Evolutionary conservation across 2,329 filamentous ascomycete species (phyloP), one percentile per base, ranked within the genome.

Genomic region (Claviceps lovelessii): DNA sequence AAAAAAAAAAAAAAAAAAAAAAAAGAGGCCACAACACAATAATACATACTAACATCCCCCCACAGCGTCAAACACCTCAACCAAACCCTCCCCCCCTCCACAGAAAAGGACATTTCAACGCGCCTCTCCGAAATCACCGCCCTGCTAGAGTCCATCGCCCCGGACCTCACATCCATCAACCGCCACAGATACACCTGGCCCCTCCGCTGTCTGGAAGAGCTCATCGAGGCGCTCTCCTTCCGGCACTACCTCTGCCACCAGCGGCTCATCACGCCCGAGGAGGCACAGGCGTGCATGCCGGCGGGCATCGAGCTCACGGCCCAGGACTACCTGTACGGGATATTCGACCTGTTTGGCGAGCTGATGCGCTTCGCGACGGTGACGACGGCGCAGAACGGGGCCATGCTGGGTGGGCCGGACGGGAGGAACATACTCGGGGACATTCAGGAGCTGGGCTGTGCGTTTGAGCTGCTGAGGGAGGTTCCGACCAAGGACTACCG

Each of bases 331-430:
- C 72, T 95, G 56, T 84, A 93, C 58, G 93, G 91, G 9, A 72
- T 98, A 2, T 96, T 95, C 64, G 93, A 98, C 68, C 79, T 97
- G 61, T 90, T 90, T 1, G 93, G 93, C 44, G 93, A 98, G 73
- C 77, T 97, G 74, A 98, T 98, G 93, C 81, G 90, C 35, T 97
- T 96, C 70, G 90, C 89, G 0, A 93, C 95, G 52, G 90, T 90
- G 6, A 83, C 84, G 31, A 86, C 95, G 67, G 90, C 90, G 1
- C 86, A 90, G 5, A 84, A 75, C 8, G 86, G 85, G 15, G 72
- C 68, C 45, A 54, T 59, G 61, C 68, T 76, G 58, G 75, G 73
- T 4, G 71, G 72, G 47, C 52, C 59, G 28, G 62, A 63, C 54
- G 61, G 61, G 15, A 70, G 81, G 44, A 83, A 83, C 6, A 86